Conservation (phyloP, 2,329 filamentous ascomycete species). For the Aspergillus amoenus region DNA sequence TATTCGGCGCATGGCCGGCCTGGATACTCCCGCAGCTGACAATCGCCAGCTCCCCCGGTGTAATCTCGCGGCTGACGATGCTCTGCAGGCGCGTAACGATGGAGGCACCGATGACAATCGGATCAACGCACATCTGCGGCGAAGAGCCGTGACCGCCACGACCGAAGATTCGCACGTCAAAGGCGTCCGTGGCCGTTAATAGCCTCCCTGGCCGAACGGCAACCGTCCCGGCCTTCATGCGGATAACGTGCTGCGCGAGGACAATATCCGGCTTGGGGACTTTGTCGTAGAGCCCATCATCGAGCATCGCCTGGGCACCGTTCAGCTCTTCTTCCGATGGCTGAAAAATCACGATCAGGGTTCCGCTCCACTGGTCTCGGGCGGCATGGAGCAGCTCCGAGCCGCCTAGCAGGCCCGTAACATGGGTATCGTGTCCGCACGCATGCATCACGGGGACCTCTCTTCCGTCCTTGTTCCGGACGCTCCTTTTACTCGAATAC, state of each 20-base stretch:
- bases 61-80: constrained; percentile 41
- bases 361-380: constrained; percentile 55
- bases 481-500: constrained; percentile 53
- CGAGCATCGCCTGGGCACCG: constrained; percentile 61
- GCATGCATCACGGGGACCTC: constrained; percentile 65
- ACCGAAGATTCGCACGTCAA: constrained; percentile 42
- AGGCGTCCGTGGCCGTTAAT: constrained; percentile 36
- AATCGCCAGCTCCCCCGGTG: constrained; percentile 43
- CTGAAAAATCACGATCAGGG: constrained; percentile 62
- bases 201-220: constrained; percentile 33
- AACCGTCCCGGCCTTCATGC: constrained; percentile 36
- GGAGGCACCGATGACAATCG: constrained; percentile 45
- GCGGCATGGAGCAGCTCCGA: constrained; percentile 49
- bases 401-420: constrained; percentile 57
- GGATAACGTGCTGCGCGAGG: constrained; percentile 56
- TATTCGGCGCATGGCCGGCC: constrained; percentile 45
- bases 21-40: constrained; percentile 48
- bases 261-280: constrained; percentile 58
- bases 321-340: constrained; percentile 61
- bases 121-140: constrained; percentile 49
- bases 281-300: constrained; percentile 55
- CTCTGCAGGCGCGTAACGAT: constrained; percentile 43
- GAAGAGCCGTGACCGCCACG: constrained; percentile 45
- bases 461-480: constrained; percentile 47
- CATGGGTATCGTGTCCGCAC: constrained; percentile 68